Conservation (phyloP, 805 yeast genomes). For the Naumovozyma castellii region DNA sequence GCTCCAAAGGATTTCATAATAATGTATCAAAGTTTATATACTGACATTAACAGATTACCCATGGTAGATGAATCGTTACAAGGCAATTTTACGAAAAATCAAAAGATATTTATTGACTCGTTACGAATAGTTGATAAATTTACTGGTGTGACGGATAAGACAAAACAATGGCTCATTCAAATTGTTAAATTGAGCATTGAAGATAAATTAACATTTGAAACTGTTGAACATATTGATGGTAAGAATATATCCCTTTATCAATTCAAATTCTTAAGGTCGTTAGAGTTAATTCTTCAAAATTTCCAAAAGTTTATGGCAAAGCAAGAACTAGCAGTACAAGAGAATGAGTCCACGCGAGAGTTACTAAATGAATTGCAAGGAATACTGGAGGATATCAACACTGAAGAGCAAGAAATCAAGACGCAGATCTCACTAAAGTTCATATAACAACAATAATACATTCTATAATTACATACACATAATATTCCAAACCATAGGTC, state of each 20-base stretch:
- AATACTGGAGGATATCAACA: constrained; percentile 10
- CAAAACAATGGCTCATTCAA: constrained; percentile 10
- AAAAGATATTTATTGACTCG: constrained; percentile 14
- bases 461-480: too few species aligned
- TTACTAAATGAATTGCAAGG: constrained; percentile 10
- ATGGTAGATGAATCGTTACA: neutral
- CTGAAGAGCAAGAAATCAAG: constrained; percentile 21
- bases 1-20: constrained; percentile 10
- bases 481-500: constrained; percentile 83
- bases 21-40: constrained; percentile 23
- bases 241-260: constrained; percentile 11
- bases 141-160: neutral
- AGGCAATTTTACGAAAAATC: constrained; percentile 14
- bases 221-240: neutral
- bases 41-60: constrained; percentile 16
- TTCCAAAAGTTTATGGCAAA: neutral
- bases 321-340: neutral
- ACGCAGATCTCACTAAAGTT: constrained; percentile 23
- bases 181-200: constrained; percentile 23
- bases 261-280: constrained; percentile 23
- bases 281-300: constrained; percentile 17
- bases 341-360: too few species aligned
- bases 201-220: constrained; percentile 8
- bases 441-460: constrained; percentile 6
- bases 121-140: constrained; percentile 12